A percentile compares a stretch with the other conserved stretches of the same genome.
These are phyloP conservation scores for Wickerhamomyces alni DNA, from an alignment of 805 yeast species.

Conservation along the genomic window DNA sequence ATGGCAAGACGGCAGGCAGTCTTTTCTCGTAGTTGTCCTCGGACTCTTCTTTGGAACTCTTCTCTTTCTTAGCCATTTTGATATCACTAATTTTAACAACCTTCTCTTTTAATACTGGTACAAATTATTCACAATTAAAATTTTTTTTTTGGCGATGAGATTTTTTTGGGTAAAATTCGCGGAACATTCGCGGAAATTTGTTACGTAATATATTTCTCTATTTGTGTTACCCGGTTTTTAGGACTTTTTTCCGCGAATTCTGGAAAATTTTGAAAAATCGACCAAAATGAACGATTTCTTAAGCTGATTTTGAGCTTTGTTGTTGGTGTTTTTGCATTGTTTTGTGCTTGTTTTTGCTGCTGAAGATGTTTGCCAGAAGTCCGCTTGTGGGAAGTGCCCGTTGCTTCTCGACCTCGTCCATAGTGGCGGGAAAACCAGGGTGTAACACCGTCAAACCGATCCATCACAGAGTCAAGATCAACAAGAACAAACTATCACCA, in stretches of 20 bases:
- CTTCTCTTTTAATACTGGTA: not conserved
- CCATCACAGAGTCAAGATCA: slow-evolving; percentile 78
- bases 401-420: slow-evolving; percentile 17
- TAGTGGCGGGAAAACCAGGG: slow-evolving; percentile 39
- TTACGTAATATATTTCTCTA: too few species aligned
- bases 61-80: slow-evolving; percentile 40
- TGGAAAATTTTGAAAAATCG: not conserved
- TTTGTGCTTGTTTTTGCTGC: not conserved
- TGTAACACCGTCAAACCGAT: slow-evolving; percentile 83
- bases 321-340: not conserved
- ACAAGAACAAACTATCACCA: slow-evolving; percentile 70
- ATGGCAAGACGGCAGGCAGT: slow-evolving; percentile 83
- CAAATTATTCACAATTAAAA: slow-evolving; percentile 1
- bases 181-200: too few species aligned
- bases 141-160: slow-evolving; percentile 4
- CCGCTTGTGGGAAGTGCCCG: slow-evolving; percentile 4
- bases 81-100: not conserved
- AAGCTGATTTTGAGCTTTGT: too few species aligned
- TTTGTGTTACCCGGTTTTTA: too few species aligned
- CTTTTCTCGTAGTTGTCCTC: slow-evolving; percentile 90
- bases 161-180: not conserved
- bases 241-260: too few species aligned
- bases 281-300: too few species aligned
- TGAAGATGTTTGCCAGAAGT: not conserved
- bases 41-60: slow-evolving; percentile 26